Percentiles rank a stretch among this genome's conserved stretches.
These are phyloP conservation scores for Chlamydomonas sp. DNA, from an alignment of 139 green algal genomes.

Conservation along the genomic window DNA sequence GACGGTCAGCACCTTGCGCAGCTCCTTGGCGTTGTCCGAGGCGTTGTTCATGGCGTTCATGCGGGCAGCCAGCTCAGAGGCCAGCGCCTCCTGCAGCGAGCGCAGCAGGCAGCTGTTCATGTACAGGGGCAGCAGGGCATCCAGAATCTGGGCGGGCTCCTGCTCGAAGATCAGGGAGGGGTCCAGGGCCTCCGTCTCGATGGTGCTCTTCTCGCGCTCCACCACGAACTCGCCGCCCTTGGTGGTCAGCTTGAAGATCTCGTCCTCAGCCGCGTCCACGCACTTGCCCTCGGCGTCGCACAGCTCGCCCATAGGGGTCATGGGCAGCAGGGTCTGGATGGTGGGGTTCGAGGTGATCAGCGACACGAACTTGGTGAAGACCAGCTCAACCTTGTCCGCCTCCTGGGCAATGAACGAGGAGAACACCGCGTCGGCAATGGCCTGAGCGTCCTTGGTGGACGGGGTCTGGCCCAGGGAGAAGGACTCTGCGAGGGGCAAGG, in stretches of 20 bases:
- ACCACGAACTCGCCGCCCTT: constrained; percentile 89
- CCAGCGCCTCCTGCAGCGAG: constrained; percentile 90
- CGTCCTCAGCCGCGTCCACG: constrained; percentile 96
- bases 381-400: constrained; percentile 94
- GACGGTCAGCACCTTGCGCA: constrained; percentile 83
- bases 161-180: constrained; percentile 97
- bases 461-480: constrained; percentile 89
- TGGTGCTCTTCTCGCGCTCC: constrained; percentile 85
- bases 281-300: constrained; percentile 97
- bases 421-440: constrained; percentile 97
- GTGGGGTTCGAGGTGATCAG: constrained; percentile 92
- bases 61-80: constrained; percentile 96
- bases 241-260: constrained; percentile 89
- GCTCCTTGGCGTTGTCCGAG: constrained; percentile 96
- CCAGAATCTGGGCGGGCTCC: constrained; percentile 98
- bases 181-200: constrained; percentile 76
- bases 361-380: constrained; percentile 99
- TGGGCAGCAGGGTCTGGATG: constrained; percentile 96
- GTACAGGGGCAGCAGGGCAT: constrained; percentile 98
- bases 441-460: constrained; percentile 97
- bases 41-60: constrained; percentile 99
- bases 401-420: constrained; percentile 94
- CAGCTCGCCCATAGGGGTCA: constrained; percentile 91
- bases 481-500: constrained; percentile 53
- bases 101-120: constrained; percentile 95